phyloP scores from a whole-genome alignment of 1,139 yeast species.

The Saccharomyces hybrid region DNA sequence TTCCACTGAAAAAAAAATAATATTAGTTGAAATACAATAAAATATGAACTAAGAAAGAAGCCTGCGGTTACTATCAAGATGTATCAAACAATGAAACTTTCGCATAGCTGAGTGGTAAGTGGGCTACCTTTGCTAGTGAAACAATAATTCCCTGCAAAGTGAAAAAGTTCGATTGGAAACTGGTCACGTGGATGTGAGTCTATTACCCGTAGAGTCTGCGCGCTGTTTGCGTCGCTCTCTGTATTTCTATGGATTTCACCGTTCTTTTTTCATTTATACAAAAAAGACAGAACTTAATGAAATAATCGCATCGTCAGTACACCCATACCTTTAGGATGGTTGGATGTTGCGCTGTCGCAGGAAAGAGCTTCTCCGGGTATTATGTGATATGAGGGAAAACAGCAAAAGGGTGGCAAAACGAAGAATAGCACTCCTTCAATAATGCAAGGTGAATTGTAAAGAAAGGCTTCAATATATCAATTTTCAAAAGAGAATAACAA shows the following conservation, averaged over 20 bases:
- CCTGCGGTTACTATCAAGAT: not conserved
- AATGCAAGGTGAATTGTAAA: not conserved
- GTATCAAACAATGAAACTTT: not conserved
- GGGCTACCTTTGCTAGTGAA: not conserved
- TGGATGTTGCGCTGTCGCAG: not conserved
- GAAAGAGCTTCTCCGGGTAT: not conserved
- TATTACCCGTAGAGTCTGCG: not conserved
- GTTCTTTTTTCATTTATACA: too few relatives aligned
- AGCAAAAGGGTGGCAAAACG: conserved; percentile 8
- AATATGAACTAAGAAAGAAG: not conserved
- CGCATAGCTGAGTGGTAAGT: not conserved
- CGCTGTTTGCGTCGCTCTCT: not conserved
- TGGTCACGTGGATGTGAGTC: not conserved
- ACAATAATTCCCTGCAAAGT: not conserved
- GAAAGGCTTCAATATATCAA: not conserved
- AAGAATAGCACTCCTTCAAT: not conserved
- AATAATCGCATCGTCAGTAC: too few relatives aligned
- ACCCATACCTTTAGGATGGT: not conserved
- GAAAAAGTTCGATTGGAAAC: not conserved
- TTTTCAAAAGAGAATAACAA: too few relatives aligned
- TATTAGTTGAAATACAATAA: not conserved
- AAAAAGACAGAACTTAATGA: too few relatives aligned
- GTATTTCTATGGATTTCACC: too few relatives aligned
- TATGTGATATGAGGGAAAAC: not conserved
- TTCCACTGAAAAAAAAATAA: too few relatives aligned